Percentiles rank a stretch among this genome's conserved stretches.
Evolutionary conservation across 2,329 filamentous ascomycete genomes (phyloP).

Genomic region (Didymella segeticola): DNA sequence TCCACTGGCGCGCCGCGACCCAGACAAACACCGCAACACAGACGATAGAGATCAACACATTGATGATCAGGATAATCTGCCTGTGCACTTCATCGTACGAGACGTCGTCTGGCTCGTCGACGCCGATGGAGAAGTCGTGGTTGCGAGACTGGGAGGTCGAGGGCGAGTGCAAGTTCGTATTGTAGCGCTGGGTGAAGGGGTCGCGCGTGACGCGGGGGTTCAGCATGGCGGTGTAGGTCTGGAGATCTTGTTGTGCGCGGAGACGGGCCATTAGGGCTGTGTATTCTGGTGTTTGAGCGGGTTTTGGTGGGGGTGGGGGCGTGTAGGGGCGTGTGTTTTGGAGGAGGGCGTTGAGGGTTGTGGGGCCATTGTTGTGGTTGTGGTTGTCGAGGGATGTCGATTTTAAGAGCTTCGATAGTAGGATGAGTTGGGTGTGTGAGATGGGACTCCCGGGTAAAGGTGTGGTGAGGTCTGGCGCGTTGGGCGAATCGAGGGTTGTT

Average conservation of each 20-base stretch:
- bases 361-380: neutral
- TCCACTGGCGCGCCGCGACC: constrained; percentile 80
- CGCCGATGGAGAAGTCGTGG: constrained; percentile 59
- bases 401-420: constrained; percentile 64
- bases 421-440: constrained; percentile 72
- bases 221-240: constrained; percentile 81
- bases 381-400: neutral
- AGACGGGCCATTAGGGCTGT: constrained; percentile 86
- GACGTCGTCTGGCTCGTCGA: constrained; percentile 64
- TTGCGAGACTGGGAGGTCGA: constrained; percentile 44
- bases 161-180: too few relatives aligned
- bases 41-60: constrained; percentile 85
- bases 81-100: constrained; percentile 77
- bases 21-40: constrained; percentile 79
- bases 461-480: constrained; percentile 59
- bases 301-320: constrained; percentile 79
- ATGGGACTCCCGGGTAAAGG: constrained; percentile 70
- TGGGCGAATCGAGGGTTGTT: constrained; percentile 28
- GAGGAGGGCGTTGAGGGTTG: constrained; percentile 72
- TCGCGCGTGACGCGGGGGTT: constrained; percentile 65
- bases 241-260: constrained; percentile 80
- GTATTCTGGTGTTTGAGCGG: constrained; percentile 74
- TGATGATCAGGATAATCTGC: constrained; percentile 85
- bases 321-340: constrained; percentile 74
- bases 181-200: constrained; percentile 66